These are phyloP conservation scores for Ophiostoma novo-ulmi DNA, from an alignment of 2,329 filamentous ascomycete species.

Conservation along the genomic window DNA sequence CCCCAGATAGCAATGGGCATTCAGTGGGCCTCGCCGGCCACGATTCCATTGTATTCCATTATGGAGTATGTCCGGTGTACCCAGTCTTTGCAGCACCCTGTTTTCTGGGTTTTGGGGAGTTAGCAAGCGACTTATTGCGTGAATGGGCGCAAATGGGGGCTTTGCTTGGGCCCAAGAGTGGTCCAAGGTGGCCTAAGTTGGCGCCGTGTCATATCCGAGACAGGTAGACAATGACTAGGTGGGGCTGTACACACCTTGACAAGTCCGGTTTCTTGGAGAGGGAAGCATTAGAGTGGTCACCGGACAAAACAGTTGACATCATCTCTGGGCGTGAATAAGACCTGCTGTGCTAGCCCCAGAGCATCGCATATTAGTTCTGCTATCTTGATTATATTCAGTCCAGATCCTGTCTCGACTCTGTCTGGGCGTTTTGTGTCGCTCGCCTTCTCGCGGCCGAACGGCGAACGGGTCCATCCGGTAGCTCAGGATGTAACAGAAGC, in stretches of 20 bases:
- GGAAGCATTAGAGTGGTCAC: not conserved
- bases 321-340: not conserved
- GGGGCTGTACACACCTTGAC: not conserved
- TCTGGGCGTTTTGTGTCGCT: not conserved
- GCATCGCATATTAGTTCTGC: not conserved
- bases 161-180: not conserved
- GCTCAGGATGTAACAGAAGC: not conserved
- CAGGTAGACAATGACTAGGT: not conserved
- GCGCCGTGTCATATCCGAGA: not conserved
- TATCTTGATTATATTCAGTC: not conserved
- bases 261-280: not conserved
- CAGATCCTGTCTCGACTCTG: not conserved
- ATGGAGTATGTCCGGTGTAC: constrained; percentile 8
- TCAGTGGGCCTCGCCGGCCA: not conserved
- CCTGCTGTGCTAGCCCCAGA: not conserved
- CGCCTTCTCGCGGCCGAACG: not conserved
- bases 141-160: not conserved
- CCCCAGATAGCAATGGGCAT: not conserved
- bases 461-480: not conserved
- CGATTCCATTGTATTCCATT: not conserved
- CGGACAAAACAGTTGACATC: not conserved
- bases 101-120: not conserved
- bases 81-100: not conserved
- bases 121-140: not conserved
- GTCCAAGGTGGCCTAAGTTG: not conserved